Evolutionary conservation across 2,329 filamentous ascomycete genomes (phyloP).

Genomic region (Fusarium anthophilum): DNA sequence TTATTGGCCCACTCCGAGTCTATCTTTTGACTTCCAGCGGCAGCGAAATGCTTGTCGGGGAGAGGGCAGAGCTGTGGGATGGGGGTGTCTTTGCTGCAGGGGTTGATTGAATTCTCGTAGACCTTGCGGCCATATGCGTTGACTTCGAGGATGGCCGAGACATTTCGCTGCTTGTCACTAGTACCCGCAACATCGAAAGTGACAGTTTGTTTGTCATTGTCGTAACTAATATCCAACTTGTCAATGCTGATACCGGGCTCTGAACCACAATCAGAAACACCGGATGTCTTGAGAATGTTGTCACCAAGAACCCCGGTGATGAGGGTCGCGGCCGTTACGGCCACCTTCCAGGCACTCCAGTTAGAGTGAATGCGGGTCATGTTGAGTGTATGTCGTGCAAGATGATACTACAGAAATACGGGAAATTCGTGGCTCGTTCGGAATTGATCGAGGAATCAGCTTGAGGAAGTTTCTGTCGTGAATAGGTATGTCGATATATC

Average conservation of each 20-base stretch:
- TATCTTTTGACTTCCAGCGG: slow-evolving; percentile 76
- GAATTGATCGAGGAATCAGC: slow-evolving; percentile 27
- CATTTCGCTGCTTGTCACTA: slow-evolving; percentile 78
- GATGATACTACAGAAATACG: slow-evolving; percentile 31
- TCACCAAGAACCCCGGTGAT: slow-evolving; percentile 65
- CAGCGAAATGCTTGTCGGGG: slow-evolving; percentile 77
- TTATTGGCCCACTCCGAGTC: slow-evolving; percentile 74
- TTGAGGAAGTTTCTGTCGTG: slow-evolving; percentile 35
- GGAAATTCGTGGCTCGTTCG: slow-evolving; percentile 38
- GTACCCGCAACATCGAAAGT: slow-evolving; percentile 84
- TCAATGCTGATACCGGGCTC: slow-evolving; percentile 71
- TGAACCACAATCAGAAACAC: slow-evolving; percentile 76
- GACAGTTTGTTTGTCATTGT: slow-evolving; percentile 76
- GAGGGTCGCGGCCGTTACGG: slow-evolving; percentile 50
- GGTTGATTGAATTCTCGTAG: slow-evolving; percentile 84
- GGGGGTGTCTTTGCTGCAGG: slow-evolving; percentile 74
- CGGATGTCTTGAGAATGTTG: slow-evolving; percentile 81
- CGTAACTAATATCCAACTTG: slow-evolving; percentile 80
- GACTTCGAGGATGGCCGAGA: slow-evolving; percentile 79
- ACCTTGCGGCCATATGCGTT: slow-evolving; percentile 85
- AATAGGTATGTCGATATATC: slow-evolving; percentile 29
- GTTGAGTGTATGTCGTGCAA: slow-evolving; percentile 32
- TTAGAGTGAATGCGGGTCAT: slow-evolving; percentile 47
- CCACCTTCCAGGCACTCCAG: slow-evolving; percentile 47
- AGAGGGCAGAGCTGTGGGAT: slow-evolving; percentile 86